A percentile compares a stretch with the other conserved stretches of the same genome.
Conservation (phyloP, 139 green algal species). For the Spirogloea muscicola region DNA sequence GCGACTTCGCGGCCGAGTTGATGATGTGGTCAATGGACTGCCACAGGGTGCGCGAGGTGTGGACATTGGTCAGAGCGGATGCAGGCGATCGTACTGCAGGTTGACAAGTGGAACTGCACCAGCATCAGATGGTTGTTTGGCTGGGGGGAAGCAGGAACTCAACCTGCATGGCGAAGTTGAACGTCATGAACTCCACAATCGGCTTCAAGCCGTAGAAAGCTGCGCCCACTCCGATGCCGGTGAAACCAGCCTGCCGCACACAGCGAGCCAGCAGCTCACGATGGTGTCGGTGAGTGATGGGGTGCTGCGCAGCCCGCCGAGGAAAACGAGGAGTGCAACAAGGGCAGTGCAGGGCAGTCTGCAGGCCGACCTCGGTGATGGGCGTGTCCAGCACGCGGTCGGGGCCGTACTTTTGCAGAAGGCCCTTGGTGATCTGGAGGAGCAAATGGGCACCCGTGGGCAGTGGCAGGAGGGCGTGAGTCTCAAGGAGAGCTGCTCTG, state of each 20-base stretch:
- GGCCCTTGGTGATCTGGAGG: slow-evolving; percentile 88
- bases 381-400: slow-evolving; percentile 93
- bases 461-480: too few species aligned
- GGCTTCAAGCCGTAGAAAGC: slow-evolving; percentile 86
- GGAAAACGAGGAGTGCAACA: not conserved
- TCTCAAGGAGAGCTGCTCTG: too few species aligned
- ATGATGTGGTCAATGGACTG: slow-evolving; percentile 96
- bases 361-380: slow-evolving; percentile 84
- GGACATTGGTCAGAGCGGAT: not conserved
- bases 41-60: not conserved
- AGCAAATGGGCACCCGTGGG: too few species aligned
- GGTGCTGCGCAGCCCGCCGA: not conserved
- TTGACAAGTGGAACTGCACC: not conserved
- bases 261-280: not conserved
- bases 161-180: slow-evolving; percentile 96
- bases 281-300: not conserved
- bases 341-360: not conserved
- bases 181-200: slow-evolving; percentile 99
- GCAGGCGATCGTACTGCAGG: not conserved
- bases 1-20: slow-evolving; percentile 95
- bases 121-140: too few species aligned
- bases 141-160: too few species aligned
- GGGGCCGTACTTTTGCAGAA: slow-evolving; percentile 92
- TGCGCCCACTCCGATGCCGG: slow-evolving; percentile 87
- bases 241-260: slow-evolving; percentile 79